Evolutionary conservation across 1,284 basidiomycete genomes (phyloP).

Genomic region (Kalmanozyma brasiliensis): DNA sequence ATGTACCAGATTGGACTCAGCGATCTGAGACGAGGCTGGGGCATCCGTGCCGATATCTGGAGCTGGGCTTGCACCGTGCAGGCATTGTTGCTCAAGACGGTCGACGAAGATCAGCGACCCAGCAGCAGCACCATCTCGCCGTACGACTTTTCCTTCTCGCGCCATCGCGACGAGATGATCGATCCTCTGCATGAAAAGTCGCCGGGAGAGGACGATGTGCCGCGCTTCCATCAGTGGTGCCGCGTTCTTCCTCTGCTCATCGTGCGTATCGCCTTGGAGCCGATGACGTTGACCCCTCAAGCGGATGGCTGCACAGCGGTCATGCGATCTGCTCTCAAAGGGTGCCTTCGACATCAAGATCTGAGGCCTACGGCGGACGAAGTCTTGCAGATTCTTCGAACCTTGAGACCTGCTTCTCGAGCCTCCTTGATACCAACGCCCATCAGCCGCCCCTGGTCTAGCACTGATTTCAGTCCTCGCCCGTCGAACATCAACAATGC

Average conservation of each 20-base stretch:
- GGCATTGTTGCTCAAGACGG: constrained; percentile 47
- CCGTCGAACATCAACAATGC: not conserved
- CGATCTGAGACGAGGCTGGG: constrained; percentile 57
- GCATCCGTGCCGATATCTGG: constrained; percentile 59
- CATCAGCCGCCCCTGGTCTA: not conserved
- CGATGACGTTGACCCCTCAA: constrained; percentile 22
- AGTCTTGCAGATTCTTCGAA: constrained; percentile 19
- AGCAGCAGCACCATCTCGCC: constrained; percentile 53
- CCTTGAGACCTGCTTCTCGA: constrained; percentile 3
- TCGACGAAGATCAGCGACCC: constrained; percentile 28
- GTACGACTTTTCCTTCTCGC: constrained; percentile 58
- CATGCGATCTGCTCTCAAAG: constrained; percentile 27
- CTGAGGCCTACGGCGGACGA: constrained; percentile 43
- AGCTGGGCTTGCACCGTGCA: constrained; percentile 60
- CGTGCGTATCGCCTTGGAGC: constrained; percentile 33
- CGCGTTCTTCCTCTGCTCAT: constrained; percentile 50
- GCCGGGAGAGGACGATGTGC: constrained; percentile 40
- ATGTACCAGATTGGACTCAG: constrained; percentile 42
- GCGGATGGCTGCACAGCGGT: constrained; percentile 26
- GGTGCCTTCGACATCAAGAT: constrained; percentile 44
- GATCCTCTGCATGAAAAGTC: constrained; percentile 46
- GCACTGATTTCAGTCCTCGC: not conserved
- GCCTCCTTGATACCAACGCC: not conserved
- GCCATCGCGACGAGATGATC: constrained; percentile 45
- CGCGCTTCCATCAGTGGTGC: constrained; percentile 59